These are phyloP conservation scores for Taphrina communis DNA, from an alignment of 1,139 yeast species.

Conservation along the genomic window DNA sequence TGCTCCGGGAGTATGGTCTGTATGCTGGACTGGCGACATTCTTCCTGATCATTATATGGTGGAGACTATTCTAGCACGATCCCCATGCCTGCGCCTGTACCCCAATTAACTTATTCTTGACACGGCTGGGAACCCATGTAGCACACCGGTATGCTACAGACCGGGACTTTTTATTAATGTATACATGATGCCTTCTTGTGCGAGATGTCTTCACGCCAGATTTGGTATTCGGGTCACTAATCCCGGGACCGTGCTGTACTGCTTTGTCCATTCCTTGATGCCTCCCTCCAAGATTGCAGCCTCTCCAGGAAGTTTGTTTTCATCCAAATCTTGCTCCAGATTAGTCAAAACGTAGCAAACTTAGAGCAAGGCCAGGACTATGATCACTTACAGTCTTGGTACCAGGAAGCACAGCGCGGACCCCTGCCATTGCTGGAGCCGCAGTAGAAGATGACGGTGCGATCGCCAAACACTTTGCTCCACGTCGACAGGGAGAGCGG, in stretches of 20 bases:
- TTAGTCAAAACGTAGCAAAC: not conserved
- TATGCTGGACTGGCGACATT: slow-evolving; percentile 73
- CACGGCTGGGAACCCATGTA: too few species aligned
- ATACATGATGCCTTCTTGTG: not conserved
- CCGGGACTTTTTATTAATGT: not conserved
- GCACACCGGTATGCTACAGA: too few species aligned
- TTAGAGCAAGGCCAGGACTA: not conserved
- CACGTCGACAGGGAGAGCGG: slow-evolving; percentile 20
- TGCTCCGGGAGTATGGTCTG: slow-evolving; percentile 88
- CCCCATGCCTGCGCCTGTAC: too few species aligned
- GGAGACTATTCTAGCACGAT: slow-evolving; percentile 36
- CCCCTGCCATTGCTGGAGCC: slow-evolving; percentile 21
- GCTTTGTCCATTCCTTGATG: slow-evolving; percentile 28
- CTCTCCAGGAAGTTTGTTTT: slow-evolving; percentile 29
- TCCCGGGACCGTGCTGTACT: not conserved
- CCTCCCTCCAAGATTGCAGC: slow-evolving; percentile 36
- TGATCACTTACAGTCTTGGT: slow-evolving; percentile 21
- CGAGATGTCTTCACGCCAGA: not conserved
- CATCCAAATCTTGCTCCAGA: slow-evolving; percentile 6
- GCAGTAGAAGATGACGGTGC: slow-evolving; percentile 35
- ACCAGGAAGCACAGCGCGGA: slow-evolving; percentile 37
- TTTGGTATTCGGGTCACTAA: slow-evolving; percentile 9
- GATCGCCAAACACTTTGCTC: slow-evolving; percentile 34
- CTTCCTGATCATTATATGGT: slow-evolving; percentile 80
- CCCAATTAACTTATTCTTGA: too few species aligned